Evolutionary conservation across 768 basidiomycete genomes (phyloP).

Genomic region (Mycena polygramma): DNA sequence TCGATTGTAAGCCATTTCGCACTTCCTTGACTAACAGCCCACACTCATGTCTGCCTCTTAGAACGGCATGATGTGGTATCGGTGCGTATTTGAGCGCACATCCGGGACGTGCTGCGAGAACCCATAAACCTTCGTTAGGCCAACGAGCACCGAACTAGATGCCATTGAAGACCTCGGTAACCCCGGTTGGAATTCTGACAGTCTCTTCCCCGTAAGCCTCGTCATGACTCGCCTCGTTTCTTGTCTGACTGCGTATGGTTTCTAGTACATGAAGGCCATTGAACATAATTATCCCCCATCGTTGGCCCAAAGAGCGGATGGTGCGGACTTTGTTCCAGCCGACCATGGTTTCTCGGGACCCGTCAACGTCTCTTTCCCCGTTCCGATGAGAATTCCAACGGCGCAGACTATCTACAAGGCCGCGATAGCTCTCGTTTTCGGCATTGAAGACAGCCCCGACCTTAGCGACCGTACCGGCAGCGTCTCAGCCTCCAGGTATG

Average conservation of each 20-base stretch:
- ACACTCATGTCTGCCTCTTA: background rate
- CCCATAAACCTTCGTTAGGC: constrained; percentile 7
- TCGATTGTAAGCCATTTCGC: constrained; percentile 25
- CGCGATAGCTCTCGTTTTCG: constrained; percentile 28
- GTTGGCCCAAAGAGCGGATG: constrained; percentile 24
- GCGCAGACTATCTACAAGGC: constrained; percentile 34
- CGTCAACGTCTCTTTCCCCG: constrained; percentile 32
- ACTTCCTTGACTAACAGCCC: background rate
- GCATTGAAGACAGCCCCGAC: constrained; percentile 22
- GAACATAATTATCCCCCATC: constrained; percentile 33
- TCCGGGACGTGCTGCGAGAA: background rate
- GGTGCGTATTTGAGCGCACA: background rate
- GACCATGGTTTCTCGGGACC: constrained; percentile 27
- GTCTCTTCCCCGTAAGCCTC: constrained; percentile 20
- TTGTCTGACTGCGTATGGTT: background rate
- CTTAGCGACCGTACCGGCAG: constrained; percentile 24
- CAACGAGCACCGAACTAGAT: constrained; percentile 24
- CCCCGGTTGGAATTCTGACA: constrained; percentile 31
- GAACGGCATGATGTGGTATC: constrained; percentile 38
- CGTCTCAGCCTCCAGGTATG: constrained; percentile 29
- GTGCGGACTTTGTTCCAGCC: constrained; percentile 12
- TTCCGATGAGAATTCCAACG: constrained; percentile 32
- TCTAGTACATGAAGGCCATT: constrained; percentile 32
- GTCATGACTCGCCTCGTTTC: background rate
- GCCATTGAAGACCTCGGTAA: constrained; percentile 32